Base-by-base conservation (phyloP, 768 basidiomycete species). In the Lactifluus volemus region DNA sequence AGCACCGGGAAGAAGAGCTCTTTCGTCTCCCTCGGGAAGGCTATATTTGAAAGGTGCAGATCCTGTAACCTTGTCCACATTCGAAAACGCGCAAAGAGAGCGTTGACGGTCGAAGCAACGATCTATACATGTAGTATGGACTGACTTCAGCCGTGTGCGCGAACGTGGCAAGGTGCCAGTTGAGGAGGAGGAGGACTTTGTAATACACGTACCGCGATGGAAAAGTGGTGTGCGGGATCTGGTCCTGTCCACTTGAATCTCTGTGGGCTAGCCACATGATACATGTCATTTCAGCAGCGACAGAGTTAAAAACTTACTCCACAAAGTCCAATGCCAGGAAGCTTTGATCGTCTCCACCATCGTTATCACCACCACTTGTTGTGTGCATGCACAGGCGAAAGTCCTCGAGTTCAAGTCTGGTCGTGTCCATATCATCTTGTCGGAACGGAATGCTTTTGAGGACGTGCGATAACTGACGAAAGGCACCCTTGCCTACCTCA, bases 141-240 rank as follows among this genome's bases (percentile, higher is more conserved):
- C 25, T 21, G 48, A 12, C 17, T 30, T 42, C 12, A 50, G 29
- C 52, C 38, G 39, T 17, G 21, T 17, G 21, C 48, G 48, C 25
- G 25, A 2, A 50, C 30, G 42, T 42, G 49, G 32, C n/a, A 5
- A 1, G 30, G 49, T 25, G 21, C 21, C 19, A 12, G 34, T 39
- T 25, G 25, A 25, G 25, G 2, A 36, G 29, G 9, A 36, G 50
- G 9, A 34, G 59, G 8, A 1, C 41, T 14, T 34, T 45, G 53
- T 44, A 17, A 7, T n/a, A 50, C 32, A 75, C 80, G 65, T 66
- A 84, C 84, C 34, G 83, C 81, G n/a, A 74, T 81, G 1, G 83
- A 83, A 65, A 84, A 81, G 64, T 84, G 80, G 60, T 85, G 82
- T 12, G 77, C 78, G 29, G 83, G 82, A 65, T 83, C 82, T 4